A percentile compares a stretch with the other conserved stretches of the same genome.
phyloP scores from a whole-genome alignment of 2,329 filamentous ascomycete species.

The Fusarium subglutinans region DNA sequence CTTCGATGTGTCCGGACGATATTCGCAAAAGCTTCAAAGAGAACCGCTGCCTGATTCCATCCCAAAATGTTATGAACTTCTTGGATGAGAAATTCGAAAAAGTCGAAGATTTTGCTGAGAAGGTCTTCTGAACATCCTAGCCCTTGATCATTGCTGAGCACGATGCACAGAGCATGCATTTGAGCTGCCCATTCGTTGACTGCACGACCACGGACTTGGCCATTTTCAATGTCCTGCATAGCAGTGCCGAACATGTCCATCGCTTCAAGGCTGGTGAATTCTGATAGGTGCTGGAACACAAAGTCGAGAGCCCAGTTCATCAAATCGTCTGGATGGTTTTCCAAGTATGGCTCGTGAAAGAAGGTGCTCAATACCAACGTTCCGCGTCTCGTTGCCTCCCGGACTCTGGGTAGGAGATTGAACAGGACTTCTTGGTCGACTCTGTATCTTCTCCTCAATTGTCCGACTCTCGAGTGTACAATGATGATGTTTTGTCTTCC shows the following conservation, averaged over 20 bases:
- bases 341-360: constrained; percentile 6
- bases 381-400: constrained; percentile 14
- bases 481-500: constrained; percentile 16
- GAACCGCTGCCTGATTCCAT: constrained; percentile 15
- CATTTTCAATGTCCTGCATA: constrained; percentile 15
- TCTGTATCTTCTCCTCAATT: constrained; percentile 11
- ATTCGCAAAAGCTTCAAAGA: constrained; percentile 37
- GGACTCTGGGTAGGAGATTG: constrained; percentile 22
- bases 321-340: not conserved
- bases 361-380: constrained; percentile 20
- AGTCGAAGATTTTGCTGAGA: constrained; percentile 35
- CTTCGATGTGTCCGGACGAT: constrained; percentile 29
- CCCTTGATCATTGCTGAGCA: constrained; percentile 40
- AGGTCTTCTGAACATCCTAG: constrained; percentile 43
- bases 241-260: constrained; percentile 31
- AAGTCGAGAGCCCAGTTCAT: constrained; percentile 27
- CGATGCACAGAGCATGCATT: constrained; percentile 39
- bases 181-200: constrained; percentile 24
- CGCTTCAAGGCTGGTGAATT: constrained; percentile 8
- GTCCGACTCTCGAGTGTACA: constrained; percentile 16
- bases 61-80: constrained; percentile 30
- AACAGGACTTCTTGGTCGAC: constrained; percentile 17
- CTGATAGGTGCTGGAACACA: constrained; percentile 31
- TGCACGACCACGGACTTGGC: not conserved
- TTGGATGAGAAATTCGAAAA: constrained; percentile 37